Base-by-base conservation (phyloP, 345 rosid genomes). In the Citrus cavaleriei region DNA sequence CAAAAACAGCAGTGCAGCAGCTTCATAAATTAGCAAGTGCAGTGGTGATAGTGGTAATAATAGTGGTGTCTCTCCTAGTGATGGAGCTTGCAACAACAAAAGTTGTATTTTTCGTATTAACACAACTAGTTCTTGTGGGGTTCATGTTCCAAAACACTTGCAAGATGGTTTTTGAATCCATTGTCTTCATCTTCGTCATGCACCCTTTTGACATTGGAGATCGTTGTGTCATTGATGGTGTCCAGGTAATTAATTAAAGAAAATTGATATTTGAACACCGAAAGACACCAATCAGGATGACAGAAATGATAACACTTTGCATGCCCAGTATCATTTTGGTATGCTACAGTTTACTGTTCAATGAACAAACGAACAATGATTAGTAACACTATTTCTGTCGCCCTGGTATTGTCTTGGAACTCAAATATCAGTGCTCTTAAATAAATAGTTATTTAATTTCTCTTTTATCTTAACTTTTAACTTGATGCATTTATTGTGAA, bases 151-250 rank as follows among this genome's bases (percentile, higher is more conserved):
- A 91, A 64, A 93, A 92, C 83, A 91, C 90, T 72, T 90, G 98
- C 91, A 93, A 91, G 79, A 93, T 91, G 30, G 77, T 91, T 0
- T 93, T 93, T 6, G 98, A 93, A 77, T 90, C 96, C 83, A 91
- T 93, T 84, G 87, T 93, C 78, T 93, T 88, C 78, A 89, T 93
- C 84, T 93, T 93, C 69, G 91, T 88, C 37, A 91, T 93, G 86
- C 97, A 93, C 81, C 97, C 97, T 7, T 93, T 90, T 19, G 95
- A 91, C 78, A 92, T 93, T 0, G 98, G 98, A 10, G 96, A 93
- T 79, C 90, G 98, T 10, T 93, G 98, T 16, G 94, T 90, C 40
- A 68, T 91, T 10, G 98, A 93, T 13, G 98, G 90, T 27, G 81
- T 93, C 42, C 95, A 90, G 91, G 97, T 93, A 81, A 57, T 25